These are phyloP conservation scores for Breynia disticha DNA, from an alignment of 441 rosid species.

Conservation along the genomic window DNA sequence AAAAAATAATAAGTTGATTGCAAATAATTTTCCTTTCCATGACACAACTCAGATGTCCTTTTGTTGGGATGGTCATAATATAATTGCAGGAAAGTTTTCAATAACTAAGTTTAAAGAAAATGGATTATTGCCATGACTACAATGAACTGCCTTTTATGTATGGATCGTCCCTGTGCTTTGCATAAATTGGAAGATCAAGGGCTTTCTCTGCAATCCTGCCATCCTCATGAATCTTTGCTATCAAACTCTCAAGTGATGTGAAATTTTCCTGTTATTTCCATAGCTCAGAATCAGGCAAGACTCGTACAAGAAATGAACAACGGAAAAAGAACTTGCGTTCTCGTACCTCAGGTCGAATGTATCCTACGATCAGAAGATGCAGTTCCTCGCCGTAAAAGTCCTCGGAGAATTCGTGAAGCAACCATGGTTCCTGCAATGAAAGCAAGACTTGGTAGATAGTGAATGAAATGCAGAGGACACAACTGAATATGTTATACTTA, in stretches of 20 bases:
- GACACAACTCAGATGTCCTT: too few species aligned
- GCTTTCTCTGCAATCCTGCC: slow-evolving; percentile 56
- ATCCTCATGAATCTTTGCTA: slow-evolving; percentile 70
- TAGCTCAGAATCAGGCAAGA: not conserved
- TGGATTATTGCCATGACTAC: not conserved
- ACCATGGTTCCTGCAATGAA: slow-evolving; percentile 79
- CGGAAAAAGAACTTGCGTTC: not conserved
- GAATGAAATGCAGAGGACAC: not conserved
- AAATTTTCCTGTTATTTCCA: slow-evolving; percentile 49
- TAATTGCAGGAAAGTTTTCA: too few species aligned
- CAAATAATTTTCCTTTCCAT: too few species aligned
- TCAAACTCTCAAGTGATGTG: slow-evolving; percentile 49
- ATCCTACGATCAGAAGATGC: slow-evolving; percentile 65
- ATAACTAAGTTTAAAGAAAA: too few species aligned
- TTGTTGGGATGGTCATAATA: too few species aligned
- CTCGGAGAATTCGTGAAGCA: slow-evolving; percentile 68
- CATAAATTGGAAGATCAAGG: slow-evolving; percentile 60
- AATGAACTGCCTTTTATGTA: slow-evolving; percentile 24
- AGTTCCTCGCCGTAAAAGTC: slow-evolving; percentile 90
- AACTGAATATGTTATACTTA: slow-evolving; percentile 27
- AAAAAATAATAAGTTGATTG: too few species aligned
- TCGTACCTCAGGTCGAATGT: slow-evolving; percentile 78
- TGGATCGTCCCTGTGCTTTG: slow-evolving; percentile 44
- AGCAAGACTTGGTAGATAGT: slow-evolving; percentile 4
- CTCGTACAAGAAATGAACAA: not conserved